Evolutionary conservation across 495 filamentous ascomycete genomes (phyloP).

Genomic region (Penicillium maclennaniae): DNA sequence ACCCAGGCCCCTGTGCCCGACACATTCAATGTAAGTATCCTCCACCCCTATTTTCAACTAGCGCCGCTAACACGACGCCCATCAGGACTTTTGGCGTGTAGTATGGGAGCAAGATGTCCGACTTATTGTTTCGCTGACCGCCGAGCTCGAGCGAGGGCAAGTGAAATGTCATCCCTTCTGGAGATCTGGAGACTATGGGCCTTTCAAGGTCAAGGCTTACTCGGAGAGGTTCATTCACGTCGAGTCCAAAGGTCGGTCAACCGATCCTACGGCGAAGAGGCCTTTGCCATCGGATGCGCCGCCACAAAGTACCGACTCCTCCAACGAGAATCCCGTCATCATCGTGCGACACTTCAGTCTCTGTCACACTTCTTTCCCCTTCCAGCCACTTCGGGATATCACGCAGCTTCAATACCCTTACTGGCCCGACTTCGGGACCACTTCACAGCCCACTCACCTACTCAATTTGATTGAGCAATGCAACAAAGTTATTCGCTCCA

Average conservation of each 20-base stretch:
- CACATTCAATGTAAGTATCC: conserved; percentile 75
- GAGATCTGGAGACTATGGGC: conserved; percentile 74
- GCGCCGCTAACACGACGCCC: conserved; percentile 27
- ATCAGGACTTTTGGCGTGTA: conserved; percentile 94
- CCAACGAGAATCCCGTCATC: conserved; percentile 63
- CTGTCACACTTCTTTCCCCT: conserved; percentile 71
- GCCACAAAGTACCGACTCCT: conserved; percentile 17
- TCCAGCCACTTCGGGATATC: conserved; percentile 83
- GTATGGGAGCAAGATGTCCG: conserved; percentile 95
- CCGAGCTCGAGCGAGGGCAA: conserved; percentile 92
- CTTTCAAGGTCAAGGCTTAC: conserved; percentile 68
- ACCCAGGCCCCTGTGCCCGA: conserved; percentile 90
- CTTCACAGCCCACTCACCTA: conserved; percentile 81
- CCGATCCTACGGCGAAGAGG: conserved; percentile 7
- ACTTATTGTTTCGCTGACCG: conserved; percentile 92
- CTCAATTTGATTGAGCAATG: conserved; percentile 83
- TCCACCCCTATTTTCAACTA: background rate
- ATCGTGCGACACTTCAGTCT: conserved; percentile 85
- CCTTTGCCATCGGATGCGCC: conserved; percentile 15
- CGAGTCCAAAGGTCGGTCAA: conserved; percentile 39
- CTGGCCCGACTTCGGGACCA: conserved; percentile 96
- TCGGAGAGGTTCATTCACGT: conserved; percentile 78
- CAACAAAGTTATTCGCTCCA: conserved; percentile 49
- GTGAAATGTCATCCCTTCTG: conserved; percentile 95
- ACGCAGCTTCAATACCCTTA: conserved; percentile 91